These are phyloP conservation scores for Ophiostoma sp. DNA, from an alignment of 2,329 filamentous ascomycete species.

Conservation along the genomic window DNA sequence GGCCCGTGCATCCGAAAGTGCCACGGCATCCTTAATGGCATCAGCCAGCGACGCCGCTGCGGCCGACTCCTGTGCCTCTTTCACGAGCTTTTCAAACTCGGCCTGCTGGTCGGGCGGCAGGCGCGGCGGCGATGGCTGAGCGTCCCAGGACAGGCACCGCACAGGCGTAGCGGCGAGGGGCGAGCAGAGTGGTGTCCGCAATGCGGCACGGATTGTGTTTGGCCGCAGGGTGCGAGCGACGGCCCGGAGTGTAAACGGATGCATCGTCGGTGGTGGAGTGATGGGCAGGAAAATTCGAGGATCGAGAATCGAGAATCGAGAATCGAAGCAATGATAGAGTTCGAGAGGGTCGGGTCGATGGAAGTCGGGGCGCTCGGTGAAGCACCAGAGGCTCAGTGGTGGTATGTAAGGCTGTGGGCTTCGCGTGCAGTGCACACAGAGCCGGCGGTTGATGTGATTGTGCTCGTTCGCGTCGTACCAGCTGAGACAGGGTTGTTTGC, in stretches of 20 bases:
- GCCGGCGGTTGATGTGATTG: slow-evolving; percentile 4
- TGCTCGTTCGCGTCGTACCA: slow-evolving; percentile 10
- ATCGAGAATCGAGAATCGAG: background rate
- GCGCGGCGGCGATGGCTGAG: slow-evolving; percentile 69
- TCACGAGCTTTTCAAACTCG: slow-evolving; percentile 81
- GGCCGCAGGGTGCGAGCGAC: background rate
- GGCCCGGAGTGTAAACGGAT: background rate
- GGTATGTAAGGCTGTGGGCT: no score
- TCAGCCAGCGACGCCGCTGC: slow-evolving; percentile 25
- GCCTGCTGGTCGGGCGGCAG: slow-evolving; percentile 86
- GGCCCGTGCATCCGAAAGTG: background rate
- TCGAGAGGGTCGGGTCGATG: no score
- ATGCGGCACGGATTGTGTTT: background rate
- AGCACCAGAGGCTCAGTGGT: no score
- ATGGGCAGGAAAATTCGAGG: background rate
- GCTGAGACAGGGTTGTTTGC: background rate
- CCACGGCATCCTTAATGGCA: slow-evolving; percentile 16
- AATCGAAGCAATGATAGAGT: background rate
- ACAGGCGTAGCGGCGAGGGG: background rate
- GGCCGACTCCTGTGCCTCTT: slow-evolving; percentile 45
- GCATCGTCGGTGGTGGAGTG: background rate
- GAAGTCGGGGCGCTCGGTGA: no score
- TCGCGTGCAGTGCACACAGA: background rate
- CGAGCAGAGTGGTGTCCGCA: background rate
- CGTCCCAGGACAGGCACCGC: slow-evolving; percentile 37